These are phyloP conservation scores for Cystobasidium onofrii DNA, from an alignment of 768 basidiomycete species.

Conservation along the genomic window DNA sequence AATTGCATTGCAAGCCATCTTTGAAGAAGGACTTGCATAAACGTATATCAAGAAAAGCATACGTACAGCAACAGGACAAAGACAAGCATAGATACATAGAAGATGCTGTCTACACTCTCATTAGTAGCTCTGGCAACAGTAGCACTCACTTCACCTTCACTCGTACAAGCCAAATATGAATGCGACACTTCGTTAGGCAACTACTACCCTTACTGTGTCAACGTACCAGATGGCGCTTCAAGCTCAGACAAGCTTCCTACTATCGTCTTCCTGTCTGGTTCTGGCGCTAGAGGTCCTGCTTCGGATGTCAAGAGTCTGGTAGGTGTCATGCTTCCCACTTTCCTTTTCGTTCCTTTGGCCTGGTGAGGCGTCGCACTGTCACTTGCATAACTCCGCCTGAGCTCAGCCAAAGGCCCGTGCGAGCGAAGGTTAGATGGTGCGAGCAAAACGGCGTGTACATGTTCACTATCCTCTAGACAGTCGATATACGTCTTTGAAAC, in stretches of 20 bases:
- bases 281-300: conserved; percentile 17
- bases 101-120: neutral
- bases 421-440: neutral
- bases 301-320: conserved; percentile 8
- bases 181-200: conserved; percentile 12
- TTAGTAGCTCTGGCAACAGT: neutral
- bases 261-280: conserved; percentile 24
- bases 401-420: neutral
- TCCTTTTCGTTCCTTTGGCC: neutral
- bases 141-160: neutral
- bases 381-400: neutral
- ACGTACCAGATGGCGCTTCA: conserved; percentile 23
- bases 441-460: neutral
- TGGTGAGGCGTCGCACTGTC: neutral
- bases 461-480: no score
- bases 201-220: conserved; percentile 30
- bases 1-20: neutral
- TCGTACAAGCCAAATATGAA: neutral
- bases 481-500: no score
- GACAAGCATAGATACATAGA: no score
- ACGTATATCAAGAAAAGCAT: no score
- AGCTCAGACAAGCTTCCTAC: conserved; percentile 24
- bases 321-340: neutral
- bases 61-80: no score
- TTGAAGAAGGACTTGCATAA: no score